These are phyloP conservation scores for Aspergillus brunneoviolaceus DNA, from an alignment of 2,329 filamentous ascomycete genomes.

Conservation along the genomic window DNA sequence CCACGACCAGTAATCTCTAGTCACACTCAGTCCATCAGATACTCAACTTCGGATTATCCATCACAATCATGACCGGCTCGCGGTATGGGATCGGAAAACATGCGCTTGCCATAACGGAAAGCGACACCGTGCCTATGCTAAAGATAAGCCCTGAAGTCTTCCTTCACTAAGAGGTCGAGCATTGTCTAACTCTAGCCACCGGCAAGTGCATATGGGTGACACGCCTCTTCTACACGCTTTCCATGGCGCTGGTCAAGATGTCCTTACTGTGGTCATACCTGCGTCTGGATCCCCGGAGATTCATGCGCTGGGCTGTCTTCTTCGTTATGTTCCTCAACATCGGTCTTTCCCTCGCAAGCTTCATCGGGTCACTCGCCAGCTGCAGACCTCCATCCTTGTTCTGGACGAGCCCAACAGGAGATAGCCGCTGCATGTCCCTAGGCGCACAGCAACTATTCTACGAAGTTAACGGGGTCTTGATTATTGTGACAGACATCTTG, in stretches of 20 bases:
- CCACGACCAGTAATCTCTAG: no score
- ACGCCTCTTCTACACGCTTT: not conserved
- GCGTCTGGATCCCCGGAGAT: not conserved
- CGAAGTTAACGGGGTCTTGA: constrained; percentile 18
- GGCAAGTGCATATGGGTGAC: constrained; percentile 4
- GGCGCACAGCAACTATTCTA: constrained; percentile 15
- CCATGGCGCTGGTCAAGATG: constrained; percentile 2
- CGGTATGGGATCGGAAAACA: no score
- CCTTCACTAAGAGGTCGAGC: no score
- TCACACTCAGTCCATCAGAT: no score
- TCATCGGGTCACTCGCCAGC: not conserved
- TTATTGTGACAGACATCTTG: constrained; percentile 18
- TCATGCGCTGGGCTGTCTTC: constrained; percentile 10
- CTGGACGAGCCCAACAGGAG: not conserved
- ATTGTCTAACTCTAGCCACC: no score
- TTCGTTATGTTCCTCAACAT: constrained; percentile 4
- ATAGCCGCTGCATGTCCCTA: constrained; percentile 11
- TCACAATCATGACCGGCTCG: no score
- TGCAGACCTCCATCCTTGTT: constrained; percentile 3
- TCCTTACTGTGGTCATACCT: constrained; percentile 3
- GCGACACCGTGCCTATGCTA: no score
- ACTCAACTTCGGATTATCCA: no score
- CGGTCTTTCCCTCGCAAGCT: constrained; percentile 2
- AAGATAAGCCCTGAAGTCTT: no score
- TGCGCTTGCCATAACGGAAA: no score